Percentiles rank a stretch among this genome's conserved stretches.
Evolutionary conservation across 495 filamentous ascomycete species (phyloP).

Genomic region (Terfezia boudieri): DNA sequence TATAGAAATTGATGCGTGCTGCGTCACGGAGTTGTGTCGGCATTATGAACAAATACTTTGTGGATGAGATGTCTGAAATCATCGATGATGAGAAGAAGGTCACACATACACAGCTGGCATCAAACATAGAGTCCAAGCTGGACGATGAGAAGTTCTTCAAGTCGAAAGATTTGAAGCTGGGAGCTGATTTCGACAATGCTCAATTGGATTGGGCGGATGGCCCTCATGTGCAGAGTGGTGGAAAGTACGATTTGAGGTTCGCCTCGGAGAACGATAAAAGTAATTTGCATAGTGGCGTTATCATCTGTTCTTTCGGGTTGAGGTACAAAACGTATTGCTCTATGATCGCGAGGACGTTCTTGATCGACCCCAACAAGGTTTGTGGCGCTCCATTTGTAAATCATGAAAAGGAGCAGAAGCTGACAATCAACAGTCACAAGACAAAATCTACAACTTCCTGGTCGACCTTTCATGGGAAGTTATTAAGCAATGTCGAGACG

Average conservation of each 20-base stretch:
- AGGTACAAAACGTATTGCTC: conserved; percentile 89
- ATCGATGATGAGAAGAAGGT: conserved; percentile 93
- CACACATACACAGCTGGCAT: conserved; percentile 59
- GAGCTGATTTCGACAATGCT: conserved; percentile 64
- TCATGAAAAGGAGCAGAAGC: not conserved
- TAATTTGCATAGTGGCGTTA: conserved; percentile 79
- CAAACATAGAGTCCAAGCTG: conserved; percentile 72
- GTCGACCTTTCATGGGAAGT: conserved; percentile 60
- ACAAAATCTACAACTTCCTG: conserved; percentile 87
- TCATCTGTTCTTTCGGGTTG: conserved; percentile 72
- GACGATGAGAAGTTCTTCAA: conserved; percentile 85
- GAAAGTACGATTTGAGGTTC: conserved; percentile 74
- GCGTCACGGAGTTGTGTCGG: conserved; percentile 82
- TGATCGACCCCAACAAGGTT: conserved; percentile 81
- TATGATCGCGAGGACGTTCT: conserved; percentile 70
- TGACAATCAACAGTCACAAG: conserved; percentile 33
- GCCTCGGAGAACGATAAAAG: conserved; percentile 51
- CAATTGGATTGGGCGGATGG: conserved; percentile 87
- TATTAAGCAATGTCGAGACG: conserved; percentile 77
- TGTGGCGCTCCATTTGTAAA: not conserved
- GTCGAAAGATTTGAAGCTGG: conserved; percentile 54
- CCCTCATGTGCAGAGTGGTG: conserved; percentile 87
- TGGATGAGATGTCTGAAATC: conserved; percentile 90
- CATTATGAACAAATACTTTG: conserved; percentile 78
- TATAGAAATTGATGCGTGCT: conserved; percentile 63